Conservation (phyloP, 164 flowering plant species). For the Magnolia kwangsiensis region DNA sequence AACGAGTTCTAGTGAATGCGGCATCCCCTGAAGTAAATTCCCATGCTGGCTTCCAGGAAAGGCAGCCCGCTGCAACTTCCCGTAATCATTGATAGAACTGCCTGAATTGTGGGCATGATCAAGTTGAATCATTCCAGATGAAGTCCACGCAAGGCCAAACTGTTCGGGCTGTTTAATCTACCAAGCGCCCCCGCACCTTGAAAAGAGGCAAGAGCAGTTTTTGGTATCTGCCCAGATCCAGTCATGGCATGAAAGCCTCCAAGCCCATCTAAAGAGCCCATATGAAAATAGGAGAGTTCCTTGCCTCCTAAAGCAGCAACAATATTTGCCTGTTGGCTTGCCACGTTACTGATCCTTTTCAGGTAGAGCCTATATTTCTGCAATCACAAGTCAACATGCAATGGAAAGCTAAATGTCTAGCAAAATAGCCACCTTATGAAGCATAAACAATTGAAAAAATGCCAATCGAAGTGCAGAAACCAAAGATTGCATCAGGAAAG, state of each 20-base stretch:
- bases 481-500: neutral
- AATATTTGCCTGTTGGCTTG: slow-evolving; percentile 53
- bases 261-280: slow-evolving; percentile 50
- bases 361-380: slow-evolving; percentile 93
- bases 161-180: slow-evolving; percentile 51
- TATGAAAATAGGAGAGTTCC: slow-evolving; percentile 51
- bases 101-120: slow-evolving; percentile 37
- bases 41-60: slow-evolving; percentile 42
- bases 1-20: slow-evolving; percentile 47
- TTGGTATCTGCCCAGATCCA: slow-evolving; percentile 53
- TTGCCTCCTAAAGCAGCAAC: slow-evolving; percentile 52
- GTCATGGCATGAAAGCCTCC: slow-evolving; percentile 48
- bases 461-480: neutral
- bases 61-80: slow-evolving; percentile 33
- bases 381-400: slow-evolving; percentile 13
- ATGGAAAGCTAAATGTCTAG: neutral
- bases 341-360: slow-evolving; percentile 50
- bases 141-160: slow-evolving; percentile 45
- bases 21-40: slow-evolving; percentile 55
- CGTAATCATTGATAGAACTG: slow-evolving; percentile 30
- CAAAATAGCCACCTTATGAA: neutral
- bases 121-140: slow-evolving; percentile 49
- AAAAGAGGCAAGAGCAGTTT: slow-evolving; percentile 34
- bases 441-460: neutral
- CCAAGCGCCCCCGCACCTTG: slow-evolving; percentile 51